Base-by-base conservation (phyloP, 148 eudicot species). In the Nepenthes gracilis region DNA sequence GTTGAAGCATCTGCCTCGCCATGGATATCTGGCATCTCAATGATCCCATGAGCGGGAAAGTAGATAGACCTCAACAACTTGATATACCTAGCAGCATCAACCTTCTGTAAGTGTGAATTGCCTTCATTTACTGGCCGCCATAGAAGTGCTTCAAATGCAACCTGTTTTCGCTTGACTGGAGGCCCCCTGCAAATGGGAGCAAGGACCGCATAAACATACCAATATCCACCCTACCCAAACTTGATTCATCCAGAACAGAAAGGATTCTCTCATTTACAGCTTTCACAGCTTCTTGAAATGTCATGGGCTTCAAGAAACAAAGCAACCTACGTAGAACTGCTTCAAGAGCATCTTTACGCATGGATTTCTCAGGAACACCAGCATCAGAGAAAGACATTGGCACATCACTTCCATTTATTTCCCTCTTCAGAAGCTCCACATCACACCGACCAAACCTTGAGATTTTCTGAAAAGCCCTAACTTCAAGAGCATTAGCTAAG, bases 141-240 rank as follows among this genome's bases (percentile, higher is more conserved):
- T 56, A 80, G 43, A 32, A 93, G 90, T 6, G 96, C 82, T 55
- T 93, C 98, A 55, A 70, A 93, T 59, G 96, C 96, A 43, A 84
- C 79, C 63, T 74, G 70, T 72, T 93, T 93, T 60, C 98, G 52
- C 57, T 70, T 93, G n/a, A 88, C 95, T 2, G 77, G 75, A 9
- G 85, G 38, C 9, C 98, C 98, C 33, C 80, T 72, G 51, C 95
- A 93, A 33, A 93, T 70, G 2, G 98, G 98, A 40, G 98, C 94
- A 35, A 93, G 75, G 53, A 93, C 61, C 9, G 98, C 96, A 53
- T 86, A 93, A 93, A 86, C 96, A 93, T 86, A 62, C 98, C 98
- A 54, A 93, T 78, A 65, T 93, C 98, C 48, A 93, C 87, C 69
- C 95, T 73, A 36, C 95, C 83, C 36, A 77, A 71, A 52, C 89